Evolutionary conservation across 176 grass and related monocot genomes (phyloP), one percentile per base, ranked within the genome.

Genomic region (Thinopyrum elongatum): DNA sequence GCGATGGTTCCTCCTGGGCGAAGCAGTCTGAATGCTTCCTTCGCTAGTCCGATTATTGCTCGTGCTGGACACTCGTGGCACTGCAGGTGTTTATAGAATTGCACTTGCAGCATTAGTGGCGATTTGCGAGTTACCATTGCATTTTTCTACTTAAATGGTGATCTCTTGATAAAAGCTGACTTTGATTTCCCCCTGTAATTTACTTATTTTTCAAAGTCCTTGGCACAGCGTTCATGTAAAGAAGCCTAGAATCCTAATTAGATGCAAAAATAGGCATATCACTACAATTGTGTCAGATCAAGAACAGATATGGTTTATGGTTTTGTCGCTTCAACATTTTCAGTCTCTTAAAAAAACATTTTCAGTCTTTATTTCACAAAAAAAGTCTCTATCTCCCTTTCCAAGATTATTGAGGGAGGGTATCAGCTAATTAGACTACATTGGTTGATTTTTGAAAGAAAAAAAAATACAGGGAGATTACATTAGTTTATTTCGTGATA

Each of bases 1-100:
- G 92, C 92, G 28, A 97, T 91, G 26, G 87, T 97, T 15, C 92
- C 92, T 79, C 92, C 90, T 10, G 95, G 90, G 8, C 89, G 86
- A 58, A 94, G 92, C 12, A 95, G 41, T 38, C 89, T 61, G 80
- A 97, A 97, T 60, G 89, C 78, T 87, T 97, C 95, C 71, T 94
- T 94, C 27, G 80, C 82, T 71, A 97, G 80, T 84, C 87, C 89
- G 15, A 59, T 87, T 69, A 82, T 95, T 47, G 89, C 92, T 83
- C 76, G 80, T 80, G 89, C 92, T 68, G 92, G 95, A 58, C 94
- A 97, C 87, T 97, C 94, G 73, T 97, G 94, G 63, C 88, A 87
- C 95, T 97, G 74, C 86, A 82, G 6, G 16, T 87, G 19, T 55
- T 55, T 22, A 10, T 12, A 51, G 42, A 51, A 76, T 26, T 30